Evolutionary conservation across 75 land plant genomes (phyloP).

Genomic region (Pinus albicaulis): DNA sequence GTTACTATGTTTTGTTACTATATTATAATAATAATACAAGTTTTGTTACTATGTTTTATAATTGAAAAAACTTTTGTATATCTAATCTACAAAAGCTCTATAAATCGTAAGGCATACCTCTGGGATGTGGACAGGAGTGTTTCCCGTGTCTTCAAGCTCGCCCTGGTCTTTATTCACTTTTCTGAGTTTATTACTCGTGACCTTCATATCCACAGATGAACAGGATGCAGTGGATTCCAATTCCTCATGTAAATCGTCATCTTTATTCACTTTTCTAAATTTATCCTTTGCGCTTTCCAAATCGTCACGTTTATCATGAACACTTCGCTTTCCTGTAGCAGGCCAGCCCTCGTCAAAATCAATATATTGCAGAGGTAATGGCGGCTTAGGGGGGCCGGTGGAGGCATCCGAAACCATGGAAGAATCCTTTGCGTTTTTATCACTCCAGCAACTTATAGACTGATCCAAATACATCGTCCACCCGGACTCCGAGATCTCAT

Average conservation of each 20-base stretch:
- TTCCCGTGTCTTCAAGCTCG: neutral
- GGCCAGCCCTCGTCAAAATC: neutral
- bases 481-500: neutral
- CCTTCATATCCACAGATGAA: neutral
- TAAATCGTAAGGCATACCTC: neutral
- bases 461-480: conserved; percentile 8
- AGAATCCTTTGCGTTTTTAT: neutral
- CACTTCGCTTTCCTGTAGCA: too few species aligned
- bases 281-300: neutral
- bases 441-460: neutral
- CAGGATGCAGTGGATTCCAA: neutral
- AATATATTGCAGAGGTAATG: neutral
- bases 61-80: too few species aligned
- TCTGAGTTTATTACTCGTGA: neutral
- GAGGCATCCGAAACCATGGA: conserved; percentile 5
- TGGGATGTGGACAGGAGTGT: neutral
- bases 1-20: too few species aligned
- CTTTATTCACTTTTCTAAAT: too few species aligned
- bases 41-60: too few species aligned
- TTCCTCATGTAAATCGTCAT: neutral
- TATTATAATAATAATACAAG: too few species aligned
- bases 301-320: neutral
- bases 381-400: neutral
- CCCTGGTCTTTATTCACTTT: neutral
- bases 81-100: too few species aligned